These are phyloP conservation scores for Sphagnum tenellum DNA, from an alignment of 225 moss, liverwort and hornwort species.

Conservation along the genomic window DNA sequence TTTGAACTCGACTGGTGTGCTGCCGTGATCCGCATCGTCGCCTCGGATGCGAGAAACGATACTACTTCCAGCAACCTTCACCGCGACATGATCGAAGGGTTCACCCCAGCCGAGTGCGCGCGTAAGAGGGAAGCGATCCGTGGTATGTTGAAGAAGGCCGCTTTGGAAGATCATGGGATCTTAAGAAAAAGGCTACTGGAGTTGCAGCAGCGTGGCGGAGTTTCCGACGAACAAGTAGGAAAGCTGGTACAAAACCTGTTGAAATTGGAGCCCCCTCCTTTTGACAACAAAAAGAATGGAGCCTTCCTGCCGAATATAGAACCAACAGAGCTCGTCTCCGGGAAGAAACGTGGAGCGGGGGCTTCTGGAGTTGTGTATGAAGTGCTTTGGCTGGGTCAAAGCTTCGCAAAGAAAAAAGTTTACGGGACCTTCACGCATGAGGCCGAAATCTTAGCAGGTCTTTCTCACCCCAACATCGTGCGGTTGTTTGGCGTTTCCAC, in stretches of 20 bases:
- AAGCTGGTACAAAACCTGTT: not conserved
- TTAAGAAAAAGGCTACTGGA: too few relatives aligned
- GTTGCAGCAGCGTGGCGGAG: too few relatives aligned
- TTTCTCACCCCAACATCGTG: not conserved
- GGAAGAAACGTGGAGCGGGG: rapidly evolving
- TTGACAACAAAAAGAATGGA: too few relatives aligned
- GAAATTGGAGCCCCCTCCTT: not conserved
- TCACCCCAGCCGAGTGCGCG: too few relatives aligned
- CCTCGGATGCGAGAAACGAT: too few relatives aligned
- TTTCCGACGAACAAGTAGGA: not conserved
- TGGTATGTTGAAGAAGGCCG: too few relatives aligned
- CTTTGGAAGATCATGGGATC: too few relatives aligned
- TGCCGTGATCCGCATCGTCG: not conserved
- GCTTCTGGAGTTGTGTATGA: not conserved
- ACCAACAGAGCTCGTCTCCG: not conserved
- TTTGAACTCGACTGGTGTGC: not conserved
- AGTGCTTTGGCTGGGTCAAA: not conserved
- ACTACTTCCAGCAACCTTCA: too few relatives aligned
- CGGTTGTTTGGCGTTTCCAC: not conserved
- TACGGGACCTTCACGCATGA: not conserved
- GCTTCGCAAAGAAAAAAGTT: not conserved
- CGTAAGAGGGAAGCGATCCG: too few relatives aligned
- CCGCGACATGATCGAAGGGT: not conserved
- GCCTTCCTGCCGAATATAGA: not conserved
- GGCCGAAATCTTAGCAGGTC: not conserved